A percentile compares a stretch with the other conserved stretches of the same genome.
Conservation (phyloP, 2,329 filamentous ascomycete species). For the Stachybotrys chlorohalonatus region DNA sequence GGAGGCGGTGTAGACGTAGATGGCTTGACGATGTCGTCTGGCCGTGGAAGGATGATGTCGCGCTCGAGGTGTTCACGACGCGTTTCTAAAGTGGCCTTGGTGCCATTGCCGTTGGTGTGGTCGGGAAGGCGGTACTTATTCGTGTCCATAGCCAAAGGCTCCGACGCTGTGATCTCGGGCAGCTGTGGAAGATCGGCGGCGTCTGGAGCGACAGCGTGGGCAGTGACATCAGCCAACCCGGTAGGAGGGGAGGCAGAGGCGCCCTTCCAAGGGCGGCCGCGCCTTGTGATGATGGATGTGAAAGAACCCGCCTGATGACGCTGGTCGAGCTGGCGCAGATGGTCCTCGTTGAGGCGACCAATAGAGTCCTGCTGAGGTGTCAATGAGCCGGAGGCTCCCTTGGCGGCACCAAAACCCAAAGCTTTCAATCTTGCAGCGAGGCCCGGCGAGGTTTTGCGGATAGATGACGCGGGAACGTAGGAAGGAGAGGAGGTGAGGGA, state of each 20-base stretch:
- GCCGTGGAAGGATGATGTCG: constrained; percentile 29
- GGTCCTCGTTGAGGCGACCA: constrained; percentile 61
- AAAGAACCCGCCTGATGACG: constrained; percentile 50
- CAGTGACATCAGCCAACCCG: constrained; percentile 12
- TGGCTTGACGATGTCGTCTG: constrained; percentile 18
- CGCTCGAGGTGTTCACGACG: constrained; percentile 50
- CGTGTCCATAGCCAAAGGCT: constrained; percentile 56
- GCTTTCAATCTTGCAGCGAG: constrained; percentile 57
- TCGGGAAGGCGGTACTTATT: constrained; percentile 69
- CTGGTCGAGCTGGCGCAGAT: constrained; percentile 60
- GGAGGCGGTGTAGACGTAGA: constrained; percentile 18
- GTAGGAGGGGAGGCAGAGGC: constrained; percentile 32
- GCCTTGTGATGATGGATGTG: constrained; percentile 46
- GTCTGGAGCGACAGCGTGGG: constrained; percentile 13
- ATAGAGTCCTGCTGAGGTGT: constrained; percentile 35
- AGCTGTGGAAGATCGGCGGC: constrained; percentile 24
- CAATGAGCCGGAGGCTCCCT: constrained; percentile 20
- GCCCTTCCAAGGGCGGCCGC: constrained; percentile 66
- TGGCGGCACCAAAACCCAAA: constrained; percentile 46
- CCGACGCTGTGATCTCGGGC: constrained; percentile 41
- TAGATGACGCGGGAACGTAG: constrained; percentile 14
- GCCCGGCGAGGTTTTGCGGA: constrained; percentile 54
- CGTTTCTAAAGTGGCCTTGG: constrained; percentile 50
- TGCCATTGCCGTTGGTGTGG: constrained; percentile 58
- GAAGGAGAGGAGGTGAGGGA: not conserved